phyloP scores from a whole-genome alignment of 1,139 yeast species.

The Debaryomyces psychrophilus region DNA sequence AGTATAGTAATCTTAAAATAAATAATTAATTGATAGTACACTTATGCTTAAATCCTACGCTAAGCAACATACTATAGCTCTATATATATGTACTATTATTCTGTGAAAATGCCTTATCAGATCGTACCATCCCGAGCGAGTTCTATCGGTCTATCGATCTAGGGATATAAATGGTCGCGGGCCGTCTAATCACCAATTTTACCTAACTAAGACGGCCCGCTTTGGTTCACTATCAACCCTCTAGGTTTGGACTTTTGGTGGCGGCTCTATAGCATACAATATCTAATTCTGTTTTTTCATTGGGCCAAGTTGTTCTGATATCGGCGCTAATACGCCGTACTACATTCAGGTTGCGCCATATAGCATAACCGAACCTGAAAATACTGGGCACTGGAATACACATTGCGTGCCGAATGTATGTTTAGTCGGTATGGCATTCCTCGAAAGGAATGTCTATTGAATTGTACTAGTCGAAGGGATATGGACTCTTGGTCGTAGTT shows the following conservation, averaged over 20 bases:
- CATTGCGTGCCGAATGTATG: no score
- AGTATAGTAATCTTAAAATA: neutral
- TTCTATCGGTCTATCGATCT: neutral
- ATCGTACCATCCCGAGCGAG: neutral
- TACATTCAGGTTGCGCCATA: neutral
- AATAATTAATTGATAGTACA: neutral
- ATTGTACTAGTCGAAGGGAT: neutral
- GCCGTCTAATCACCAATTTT: conserved; percentile 8
- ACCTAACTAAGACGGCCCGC: conserved; percentile 10
- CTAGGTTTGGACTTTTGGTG: neutral
- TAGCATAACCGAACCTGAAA: neutral
- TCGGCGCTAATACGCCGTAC: neutral
- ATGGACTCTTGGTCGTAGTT: neutral
- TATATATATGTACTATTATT: neutral
- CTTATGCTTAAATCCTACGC: neutral
- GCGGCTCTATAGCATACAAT: neutral
- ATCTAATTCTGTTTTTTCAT: conserved; percentile 1
- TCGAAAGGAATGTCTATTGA: neutral
- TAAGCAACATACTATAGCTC: neutral
- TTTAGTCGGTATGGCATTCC: neutral
- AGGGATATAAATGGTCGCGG: conserved; percentile 4
- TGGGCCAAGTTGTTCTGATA: conserved; percentile 6
- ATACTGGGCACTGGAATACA: neutral
- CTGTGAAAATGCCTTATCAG: conserved; percentile 4
- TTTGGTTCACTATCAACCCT: neutral